Conservation (phyloP, 2,329 filamentous ascomycete genomes). For the Aspergillus hortae region DNA sequence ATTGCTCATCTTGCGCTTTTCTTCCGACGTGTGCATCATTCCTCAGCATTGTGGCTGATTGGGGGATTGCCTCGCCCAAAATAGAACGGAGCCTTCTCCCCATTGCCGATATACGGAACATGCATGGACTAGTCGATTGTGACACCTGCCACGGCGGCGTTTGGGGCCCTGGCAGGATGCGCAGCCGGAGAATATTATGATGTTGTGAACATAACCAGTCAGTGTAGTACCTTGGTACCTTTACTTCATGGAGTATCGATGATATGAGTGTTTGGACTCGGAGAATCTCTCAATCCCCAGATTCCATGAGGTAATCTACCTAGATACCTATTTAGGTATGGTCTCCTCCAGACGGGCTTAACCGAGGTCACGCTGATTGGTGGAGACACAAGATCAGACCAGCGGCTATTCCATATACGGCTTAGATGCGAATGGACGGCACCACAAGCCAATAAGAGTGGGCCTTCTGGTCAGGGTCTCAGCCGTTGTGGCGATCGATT, state of each 20-base stretch:
- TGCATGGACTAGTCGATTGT: no score
- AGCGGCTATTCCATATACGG: background rate
- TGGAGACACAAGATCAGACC: background rate
- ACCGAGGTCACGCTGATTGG: background rate
- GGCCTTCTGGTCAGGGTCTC: background rate
- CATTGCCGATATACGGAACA: background rate
- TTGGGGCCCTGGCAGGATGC: no score
- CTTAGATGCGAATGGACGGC: background rate
- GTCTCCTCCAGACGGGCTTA: no score
- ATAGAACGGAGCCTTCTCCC: background rate
- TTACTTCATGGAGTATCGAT: no score
- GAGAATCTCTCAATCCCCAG: no score
- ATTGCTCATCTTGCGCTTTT: background rate
- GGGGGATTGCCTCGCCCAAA: background rate
- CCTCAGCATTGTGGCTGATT: background rate
- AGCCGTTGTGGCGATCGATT: constrained; percentile 5
- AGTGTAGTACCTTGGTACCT: no score
- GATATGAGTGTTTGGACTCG: no score
- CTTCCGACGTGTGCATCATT: background rate
- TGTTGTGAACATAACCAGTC: no score
- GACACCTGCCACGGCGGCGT: no score
- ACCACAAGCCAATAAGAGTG: background rate
- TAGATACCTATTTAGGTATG: no score
- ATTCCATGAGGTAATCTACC: no score
- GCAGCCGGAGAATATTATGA: no score